Evolutionary conservation across 768 basidiomycete genomes (phyloP), one percentile per base, ranked within the genome.

Genomic region (Boletus reticulatus): DNA sequence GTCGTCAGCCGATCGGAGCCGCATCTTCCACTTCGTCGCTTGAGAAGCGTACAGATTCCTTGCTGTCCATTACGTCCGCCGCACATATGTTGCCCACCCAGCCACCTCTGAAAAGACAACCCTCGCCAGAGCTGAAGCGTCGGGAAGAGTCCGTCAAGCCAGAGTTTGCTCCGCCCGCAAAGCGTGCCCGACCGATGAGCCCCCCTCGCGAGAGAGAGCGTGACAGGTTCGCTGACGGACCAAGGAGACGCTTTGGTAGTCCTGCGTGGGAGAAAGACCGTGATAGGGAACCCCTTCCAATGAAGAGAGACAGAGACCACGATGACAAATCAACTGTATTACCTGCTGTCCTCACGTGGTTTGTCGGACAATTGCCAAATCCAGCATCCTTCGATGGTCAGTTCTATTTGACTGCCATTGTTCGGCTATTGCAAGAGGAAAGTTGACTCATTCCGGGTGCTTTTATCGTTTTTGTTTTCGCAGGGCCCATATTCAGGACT

Each of bases 401-500:
- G 84, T 78, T 48, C 47, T 38, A 17, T 56, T 48, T 20, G 34
- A 13, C 43, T n/a, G 14, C 31, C 37, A 17, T 46, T 27, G 32
- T 43, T 68, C 56, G 56, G 60, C 43, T 52, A 47, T 47, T 19
- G 53, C 6, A 55, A 50, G 41, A 55, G 34, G 55, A 52, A 62
- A 49, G 20, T 29, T 61, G 54, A 60, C 55, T 57, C 55, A 44
- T 52, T 12, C 5, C 31, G 46, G 14, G 16, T 41, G 38, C 37
- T 56, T 43, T 55, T 51, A 37, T 52, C 55, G 50, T 31, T 60
- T 24, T 60, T 24, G 36, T 52, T 32, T 51, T 57, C 49, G 20
- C 61, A 95, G 94, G 94, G 5, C 94, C 94, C 10, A 81, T 92
- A 38, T 96, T 96, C 75, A 80, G 91, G 53, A 87, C 89, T 2